Base-by-base conservation (phyloP, 2,329 filamentous ascomycete species). In the Aspergillus pseudoterreus region DNA sequence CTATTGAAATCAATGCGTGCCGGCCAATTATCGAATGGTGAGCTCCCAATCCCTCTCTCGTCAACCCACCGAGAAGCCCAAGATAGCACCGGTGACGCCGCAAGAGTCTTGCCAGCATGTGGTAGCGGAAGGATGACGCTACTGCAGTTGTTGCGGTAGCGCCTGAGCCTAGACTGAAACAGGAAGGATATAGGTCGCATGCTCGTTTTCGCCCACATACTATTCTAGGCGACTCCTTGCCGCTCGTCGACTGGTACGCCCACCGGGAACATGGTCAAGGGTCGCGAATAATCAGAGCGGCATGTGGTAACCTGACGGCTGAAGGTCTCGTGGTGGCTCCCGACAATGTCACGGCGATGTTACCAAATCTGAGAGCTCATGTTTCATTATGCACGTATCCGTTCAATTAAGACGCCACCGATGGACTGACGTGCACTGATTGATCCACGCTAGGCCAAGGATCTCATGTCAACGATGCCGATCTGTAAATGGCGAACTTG, bases 371-470 rank as follows among this genome's bases (percentile, higher is more conserved):
- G 24, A 43, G 47, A 44, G 36, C 21, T 32, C 32, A 38, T 49
- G 48, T 42, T 33, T n/a, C 46, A 36, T 53, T 49, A 57, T 59
- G 66, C 61, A 62, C 43, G 57, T 58, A 63, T 52, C 63, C 66
- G 64, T 50, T 21, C 15, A 43, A 44, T 52, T 47, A 50, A 49
- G 45, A 57, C 42, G 32, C 39, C 35, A 48, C 45, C 49, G 21
- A 49, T 45, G 32, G 21, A 32, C 30, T 43, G 38, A 45, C 52
- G 47, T 46, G 44, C 38, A 35, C 41, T 46, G 51, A 58, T 53
- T 49, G 47, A 55, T 57, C 48, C 51, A 57, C 46, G 48, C 50
- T 50, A 53, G 56, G 44, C 60, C 55, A 56, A 43, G 52, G 50
- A 46, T 48, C 43, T 17, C 33, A 38, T 41, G 45, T 47, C 12